Evolutionary conservation across 1,284 basidiomycete species (phyloP), one percentile per base, ranked within the genome.

Genomic region (Cyathus pygmaeus): DNA sequence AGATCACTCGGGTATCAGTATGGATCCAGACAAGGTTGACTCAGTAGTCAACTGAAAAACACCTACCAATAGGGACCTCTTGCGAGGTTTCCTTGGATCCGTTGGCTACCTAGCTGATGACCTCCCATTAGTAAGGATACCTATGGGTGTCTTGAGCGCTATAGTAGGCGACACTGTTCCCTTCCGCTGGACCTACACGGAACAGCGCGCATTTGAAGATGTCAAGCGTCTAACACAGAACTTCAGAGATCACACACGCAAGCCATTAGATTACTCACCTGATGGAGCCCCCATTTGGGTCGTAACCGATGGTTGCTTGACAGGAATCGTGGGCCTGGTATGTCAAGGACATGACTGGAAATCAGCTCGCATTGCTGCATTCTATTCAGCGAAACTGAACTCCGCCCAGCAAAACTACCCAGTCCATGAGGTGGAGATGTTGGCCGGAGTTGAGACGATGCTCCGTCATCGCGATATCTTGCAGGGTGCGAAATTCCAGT

Each of bases 351-450:
- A 17, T 1, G 64, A 71, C 29, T 75, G 73, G 71, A 61, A 67
- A 53, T 67, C 44, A 0, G 76, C 69, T 0, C 58, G 59, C 5
- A 62, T 77, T 0, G 72, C 74, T 5, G 76, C 76, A 1, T 81
- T 81, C 60, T 79, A 69, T 57, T 81, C 76, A 0, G 78, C 75
- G 1, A 81, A 81, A 53, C 62, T 82, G 46, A 78, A 73, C 36
- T 51, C 70, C 0, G 74, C 77, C 0, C 78, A 81, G 59, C 75
- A 79, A 30, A 81, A 81, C 36, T 83, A 83, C 53, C 71, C 73
- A 3, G 70, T 76, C 0, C 75, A 78, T 57, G 72, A 81, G 55
- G 72, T 74, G 6, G 78, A 81, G 51, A 68, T 79, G 64, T 53
- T 81, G 0, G 79, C 74, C 0, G 73, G 77, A 1, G 60, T 81